Evolutionary conservation across 2,329 filamentous ascomycete species (phyloP).

Genomic region (Fusarium compactum): DNA sequence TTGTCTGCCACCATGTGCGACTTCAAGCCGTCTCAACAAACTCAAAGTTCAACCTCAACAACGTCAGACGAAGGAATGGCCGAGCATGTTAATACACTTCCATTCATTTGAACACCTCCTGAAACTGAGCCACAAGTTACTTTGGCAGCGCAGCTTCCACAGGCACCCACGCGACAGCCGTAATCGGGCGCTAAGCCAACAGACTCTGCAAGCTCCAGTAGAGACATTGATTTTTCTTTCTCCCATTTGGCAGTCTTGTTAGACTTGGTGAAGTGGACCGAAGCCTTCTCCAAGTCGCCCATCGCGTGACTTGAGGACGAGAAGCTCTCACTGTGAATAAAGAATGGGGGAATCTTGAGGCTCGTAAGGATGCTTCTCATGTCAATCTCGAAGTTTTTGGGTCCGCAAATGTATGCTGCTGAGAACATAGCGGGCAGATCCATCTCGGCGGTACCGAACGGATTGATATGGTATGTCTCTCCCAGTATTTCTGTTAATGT

Average conservation of each 20-base stretch:
- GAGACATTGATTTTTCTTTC: neutral
- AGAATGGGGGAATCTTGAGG: neutral
- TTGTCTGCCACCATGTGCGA: neutral
- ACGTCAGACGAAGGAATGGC: neutral
- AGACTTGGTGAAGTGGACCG: conserved; percentile 8
- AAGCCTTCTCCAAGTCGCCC: neutral
- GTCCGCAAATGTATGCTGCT: neutral
- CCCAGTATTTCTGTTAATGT: neutral
- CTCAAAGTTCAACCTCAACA: neutral
- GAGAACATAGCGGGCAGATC: neutral
- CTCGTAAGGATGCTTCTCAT: neutral
- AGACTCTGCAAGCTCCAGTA: conserved; percentile 13
- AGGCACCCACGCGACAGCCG: neutral
- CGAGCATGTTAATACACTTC: neutral
- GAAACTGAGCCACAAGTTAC: neutral
- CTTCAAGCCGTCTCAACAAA: neutral
- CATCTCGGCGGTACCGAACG: neutral
- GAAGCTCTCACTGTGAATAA: conserved; percentile 10
- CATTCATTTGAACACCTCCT: neutral
- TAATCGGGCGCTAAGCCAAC: neutral
- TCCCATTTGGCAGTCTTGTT: conserved; percentile 2
- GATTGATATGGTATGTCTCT: neutral
- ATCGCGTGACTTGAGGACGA: neutral
- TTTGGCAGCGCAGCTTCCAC: neutral
- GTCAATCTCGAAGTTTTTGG: neutral